Base-by-base conservation (phyloP, 1,139 yeast species). In the Pichia inconspicua region DNA sequence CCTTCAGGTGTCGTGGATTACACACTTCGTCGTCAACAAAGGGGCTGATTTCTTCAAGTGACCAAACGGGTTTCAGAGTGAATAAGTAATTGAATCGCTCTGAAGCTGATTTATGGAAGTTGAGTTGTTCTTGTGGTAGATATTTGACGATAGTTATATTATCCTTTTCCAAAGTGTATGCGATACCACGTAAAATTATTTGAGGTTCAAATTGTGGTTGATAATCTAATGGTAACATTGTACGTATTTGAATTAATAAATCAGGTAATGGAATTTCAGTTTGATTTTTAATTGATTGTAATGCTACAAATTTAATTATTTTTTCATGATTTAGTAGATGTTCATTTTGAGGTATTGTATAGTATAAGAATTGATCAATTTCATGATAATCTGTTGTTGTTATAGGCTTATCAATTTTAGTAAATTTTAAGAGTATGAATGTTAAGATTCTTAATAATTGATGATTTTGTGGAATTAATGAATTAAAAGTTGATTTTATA, bases 31-130 rank as follows among this genome's bases (percentile, higher is more conserved):
- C 80, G 30, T 66, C 67, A 7, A 90, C 69, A 57, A 78, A 86
- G 1, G 96, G 96, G 25, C 70, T 68, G 28, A 92, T 74, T 44
- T 89, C 96, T 0, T 75, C 75, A 45, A 83, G 65, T 7, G 74
- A 79, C 97, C 97, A 92, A 34, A 71, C 72, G 1, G 73, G 61
- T 55, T 80, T 82, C 41, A 82, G 58, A 39, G 69, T 66, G 60
- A 92, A 82, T 44, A 92, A 68, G 55, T 78, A 75, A 44, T 73
- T 72, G 58, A 90, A 74, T 48, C 97, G 66, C 4, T 66, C 65
- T 19, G 68, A 67, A 0, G 83, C 66, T 46, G 83, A 83, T 6
- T 51, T 48, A 1, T 87, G 38, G 1, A 12, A 17, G 1, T 30
- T 11, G 5, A 47, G 30, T 14, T 42, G 22, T 9, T 43, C 42